Evolutionary conservation across 345 rosid genomes (phyloP), one percentile per base, ranked within the genome.

Genomic region (Eucalyptus virginea): DNA sequence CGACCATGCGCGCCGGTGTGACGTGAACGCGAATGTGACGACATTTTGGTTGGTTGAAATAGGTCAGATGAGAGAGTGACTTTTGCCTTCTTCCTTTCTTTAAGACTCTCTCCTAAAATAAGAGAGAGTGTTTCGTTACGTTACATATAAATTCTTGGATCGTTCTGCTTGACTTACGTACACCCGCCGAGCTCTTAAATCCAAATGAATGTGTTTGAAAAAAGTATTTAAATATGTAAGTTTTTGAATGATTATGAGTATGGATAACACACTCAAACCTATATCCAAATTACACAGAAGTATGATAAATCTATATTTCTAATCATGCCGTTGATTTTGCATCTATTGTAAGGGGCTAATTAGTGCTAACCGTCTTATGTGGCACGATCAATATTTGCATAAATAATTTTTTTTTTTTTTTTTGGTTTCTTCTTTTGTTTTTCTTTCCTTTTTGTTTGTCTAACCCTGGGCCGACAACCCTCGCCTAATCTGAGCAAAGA

Each of bases 351-450:
- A 0, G 0, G 62, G 13, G 24, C 3, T 56, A 56, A 2, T 56
- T 10, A 9, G 13, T 56, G 28, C 62, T 56, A 7, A 52, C 0
- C 1, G 0, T 52, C 5, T 24, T 19, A 19, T 1, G 10, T 52
- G 24, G 24, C 24, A 19, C 0, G 5, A 5, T 10, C 0, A 0
- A 19, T 52, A 52, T 52, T 52, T 19, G 19, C 0, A 0, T 52
- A 52, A 52, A 1, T 19, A 52, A 52, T 52, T 52, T 1, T 52
- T 21, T 8, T 54, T 1, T 23, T 21, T 4, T 9, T 54, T 23
- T 4, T 54, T 54, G 21, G 60, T 8, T 54, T 51, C 21, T 51
- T 17, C 54, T 51, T 52, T 51, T 51, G 5, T 21, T 21, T 52
- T 21, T 52, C 5, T 21, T 52, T 21, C 26, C 26, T 52, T 21